Evolutionary conservation across 2,329 filamentous ascomycete species (phyloP).

Genomic region (Arthrobotrys entomopaga): DNA sequence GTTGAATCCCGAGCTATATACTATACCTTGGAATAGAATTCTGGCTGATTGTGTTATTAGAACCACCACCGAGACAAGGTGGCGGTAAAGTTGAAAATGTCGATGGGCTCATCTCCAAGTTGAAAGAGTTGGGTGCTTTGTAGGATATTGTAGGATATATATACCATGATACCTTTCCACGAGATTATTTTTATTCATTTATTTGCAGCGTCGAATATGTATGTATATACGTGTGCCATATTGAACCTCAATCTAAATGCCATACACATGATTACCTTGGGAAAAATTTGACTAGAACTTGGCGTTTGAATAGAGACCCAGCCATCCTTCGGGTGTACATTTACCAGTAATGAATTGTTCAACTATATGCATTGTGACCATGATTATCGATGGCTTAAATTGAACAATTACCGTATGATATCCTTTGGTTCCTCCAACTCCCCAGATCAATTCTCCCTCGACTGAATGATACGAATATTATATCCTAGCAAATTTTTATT

Average conservation of each 20-base stretch:
- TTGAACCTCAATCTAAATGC: not conserved
- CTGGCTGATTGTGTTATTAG: constrained; percentile 63
- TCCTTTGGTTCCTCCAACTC: too few relatives aligned
- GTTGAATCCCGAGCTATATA: constrained; percentile 58
- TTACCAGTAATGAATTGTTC: too few relatives aligned
- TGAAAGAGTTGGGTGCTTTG: constrained; percentile 95
- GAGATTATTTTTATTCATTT: not conserved
- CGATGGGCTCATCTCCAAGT: constrained; percentile 88
- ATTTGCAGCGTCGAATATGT: not conserved
- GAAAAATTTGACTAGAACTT: not conserved
- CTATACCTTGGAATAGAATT: constrained; percentile 18
- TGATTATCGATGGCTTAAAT: too few relatives aligned
- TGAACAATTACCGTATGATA: too few relatives aligned
- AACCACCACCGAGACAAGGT: constrained; percentile 86
- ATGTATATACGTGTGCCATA: constrained; percentile 14
- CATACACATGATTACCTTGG: not conserved
- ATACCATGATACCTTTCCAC: not conserved
- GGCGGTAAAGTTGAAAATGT: constrained; percentile 98
- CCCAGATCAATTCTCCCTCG: too few relatives aligned
- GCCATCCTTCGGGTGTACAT: too few relatives aligned
- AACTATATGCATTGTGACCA: too few relatives aligned
- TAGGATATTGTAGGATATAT: too few relatives aligned
- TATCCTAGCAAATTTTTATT: too few relatives aligned
- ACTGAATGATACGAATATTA: too few relatives aligned
- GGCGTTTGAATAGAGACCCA: not conserved